A percentile compares a stretch with the other conserved stretches of the same genome.
These are phyloP conservation scores for Talaromyces stipitatus DNA, from an alignment of 495 filamentous ascomycete genomes.

Conservation along the genomic window DNA sequence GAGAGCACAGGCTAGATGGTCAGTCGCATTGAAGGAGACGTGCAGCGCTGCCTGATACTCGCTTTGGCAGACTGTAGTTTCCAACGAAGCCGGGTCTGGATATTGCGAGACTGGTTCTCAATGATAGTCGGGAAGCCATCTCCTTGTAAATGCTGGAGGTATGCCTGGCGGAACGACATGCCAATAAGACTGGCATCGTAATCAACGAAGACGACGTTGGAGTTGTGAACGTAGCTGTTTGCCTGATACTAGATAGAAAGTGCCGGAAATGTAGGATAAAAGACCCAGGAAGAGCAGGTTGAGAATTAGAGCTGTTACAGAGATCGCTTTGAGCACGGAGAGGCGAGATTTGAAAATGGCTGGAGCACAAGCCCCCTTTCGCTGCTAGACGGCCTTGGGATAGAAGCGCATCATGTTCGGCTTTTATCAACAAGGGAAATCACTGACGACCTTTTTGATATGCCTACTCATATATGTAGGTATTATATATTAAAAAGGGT, in stretches of 20 bases:
- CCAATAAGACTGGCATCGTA: conserved; percentile 39
- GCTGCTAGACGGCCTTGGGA: background rate
- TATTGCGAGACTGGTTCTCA: conserved; percentile 20
- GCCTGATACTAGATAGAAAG: conserved; percentile 38
- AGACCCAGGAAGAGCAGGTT: conserved; percentile 32
- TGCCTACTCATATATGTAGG: no score
- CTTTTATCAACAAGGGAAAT: no score
- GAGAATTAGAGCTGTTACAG: background rate
- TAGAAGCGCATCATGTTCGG: background rate
- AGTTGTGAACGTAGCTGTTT: conserved; percentile 26
- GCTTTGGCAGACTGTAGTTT: conserved; percentile 31
- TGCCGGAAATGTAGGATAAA: conserved; percentile 40
- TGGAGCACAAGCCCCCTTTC: background rate
- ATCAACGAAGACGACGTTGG: conserved; percentile 42
- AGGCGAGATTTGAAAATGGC: background rate
- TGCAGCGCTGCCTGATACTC: conserved; percentile 43
- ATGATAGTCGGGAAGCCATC: conserved; percentile 31
- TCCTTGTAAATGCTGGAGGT: conserved; percentile 24
- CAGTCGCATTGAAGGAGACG: conserved; percentile 26
- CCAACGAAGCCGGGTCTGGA: conserved; percentile 15
- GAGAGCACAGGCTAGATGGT: conserved; percentile 26
- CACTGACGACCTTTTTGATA: no score
- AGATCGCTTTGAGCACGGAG: background rate
- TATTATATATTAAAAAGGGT: no score
- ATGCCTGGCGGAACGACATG: conserved; percentile 29